These are phyloP conservation scores for Teratosphaeria gauchensis DNA, from an alignment of 2,329 filamentous ascomycete species.

Conservation along the genomic window DNA sequence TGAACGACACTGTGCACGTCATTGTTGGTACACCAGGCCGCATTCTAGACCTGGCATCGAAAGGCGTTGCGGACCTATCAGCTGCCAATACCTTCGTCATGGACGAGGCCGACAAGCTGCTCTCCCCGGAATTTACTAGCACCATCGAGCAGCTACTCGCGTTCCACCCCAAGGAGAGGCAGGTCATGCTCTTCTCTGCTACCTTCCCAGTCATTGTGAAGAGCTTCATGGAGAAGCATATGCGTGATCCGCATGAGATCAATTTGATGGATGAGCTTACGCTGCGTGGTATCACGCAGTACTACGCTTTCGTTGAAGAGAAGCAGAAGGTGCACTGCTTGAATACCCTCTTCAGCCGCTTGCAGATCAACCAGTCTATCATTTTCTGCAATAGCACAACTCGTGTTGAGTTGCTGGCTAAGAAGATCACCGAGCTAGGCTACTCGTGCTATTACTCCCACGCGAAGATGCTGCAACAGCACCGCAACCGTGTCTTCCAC, in stretches of 20 bases:
- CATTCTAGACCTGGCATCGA: slow-evolving; percentile 91
- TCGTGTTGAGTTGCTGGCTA: slow-evolving; percentile 90
- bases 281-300: slow-evolving; percentile 94
- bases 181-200: slow-evolving; percentile 98
- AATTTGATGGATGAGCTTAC: slow-evolving; percentile 99
- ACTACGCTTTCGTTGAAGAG: slow-evolving; percentile 98
- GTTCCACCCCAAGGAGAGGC: slow-evolving; percentile 93
- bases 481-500: slow-evolving; percentile 96
- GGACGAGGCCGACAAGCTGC: slow-evolving; percentile 97
- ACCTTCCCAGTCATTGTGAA: slow-evolving; percentile 97
- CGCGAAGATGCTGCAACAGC: slow-evolving; percentile 93
- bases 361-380: slow-evolving; percentile 99
- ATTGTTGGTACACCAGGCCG: slow-evolving; percentile 94
- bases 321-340: slow-evolving; percentile 98
- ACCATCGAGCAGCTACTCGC: slow-evolving; percentile 92
- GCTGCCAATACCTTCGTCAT: slow-evolving; percentile 98
- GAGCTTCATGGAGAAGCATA: slow-evolving; percentile 96
- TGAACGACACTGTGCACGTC: slow-evolving; percentile 92
- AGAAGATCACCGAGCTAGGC: slow-evolving; percentile 98
- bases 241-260: slow-evolving; percentile 93
- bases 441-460: slow-evolving; percentile 99
- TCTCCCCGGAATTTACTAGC: slow-evolving; percentile 92
- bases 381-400: slow-evolving; percentile 99
- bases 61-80: slow-evolving; percentile 90
- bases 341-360: slow-evolving; percentile 96